These are phyloP conservation scores for Plasmodium coatneyi DNA, from an alignment of 169 alveolate species.

Conservation along the genomic window DNA sequence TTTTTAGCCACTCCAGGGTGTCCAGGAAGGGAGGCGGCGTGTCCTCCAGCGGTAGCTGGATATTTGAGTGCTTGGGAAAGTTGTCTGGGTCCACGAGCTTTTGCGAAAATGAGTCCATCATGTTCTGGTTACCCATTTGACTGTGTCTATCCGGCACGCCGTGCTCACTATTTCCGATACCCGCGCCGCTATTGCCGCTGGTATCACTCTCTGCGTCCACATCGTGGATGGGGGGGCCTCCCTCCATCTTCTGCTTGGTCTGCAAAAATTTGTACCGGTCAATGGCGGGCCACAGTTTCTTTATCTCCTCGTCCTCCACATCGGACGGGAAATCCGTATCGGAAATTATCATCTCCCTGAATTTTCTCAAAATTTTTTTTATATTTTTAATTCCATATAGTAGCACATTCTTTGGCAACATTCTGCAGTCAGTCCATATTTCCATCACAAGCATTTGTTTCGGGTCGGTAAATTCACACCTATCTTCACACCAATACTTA, in stretches of 20 bases:
- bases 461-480: slow-evolving; percentile 86
- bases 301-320: slow-evolving; percentile 53
- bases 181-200: neutral
- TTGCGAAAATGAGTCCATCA: slow-evolving; percentile 39
- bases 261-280: slow-evolving; percentile 67
- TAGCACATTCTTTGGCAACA: slow-evolving; percentile 79
- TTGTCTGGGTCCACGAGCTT: slow-evolving; percentile 39
- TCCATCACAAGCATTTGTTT: slow-evolving; percentile 88
- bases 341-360: slow-evolving; percentile 58
- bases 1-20: slow-evolving; percentile 70
- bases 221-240: slow-evolving; percentile 69
- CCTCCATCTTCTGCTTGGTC: slow-evolving; percentile 68
- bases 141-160: neutral
- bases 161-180: neutral
- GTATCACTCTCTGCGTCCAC: slow-evolving; percentile 22
- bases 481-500: slow-evolving; percentile 84
- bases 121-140: neutral
- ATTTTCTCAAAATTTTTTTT: slow-evolving; percentile 62
- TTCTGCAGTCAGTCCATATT: slow-evolving; percentile 84
- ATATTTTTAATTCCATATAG: slow-evolving; percentile 75
- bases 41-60: slow-evolving; percentile 36
- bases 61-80: slow-evolving; percentile 71
- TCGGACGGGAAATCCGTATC: slow-evolving; percentile 43
- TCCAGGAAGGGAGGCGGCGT: slow-evolving; percentile 73
- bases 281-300: slow-evolving; percentile 67